Evolutionary conservation across 208 protist genomes (phyloP).

Genomic region (Zelonia costaricensis): DNA sequence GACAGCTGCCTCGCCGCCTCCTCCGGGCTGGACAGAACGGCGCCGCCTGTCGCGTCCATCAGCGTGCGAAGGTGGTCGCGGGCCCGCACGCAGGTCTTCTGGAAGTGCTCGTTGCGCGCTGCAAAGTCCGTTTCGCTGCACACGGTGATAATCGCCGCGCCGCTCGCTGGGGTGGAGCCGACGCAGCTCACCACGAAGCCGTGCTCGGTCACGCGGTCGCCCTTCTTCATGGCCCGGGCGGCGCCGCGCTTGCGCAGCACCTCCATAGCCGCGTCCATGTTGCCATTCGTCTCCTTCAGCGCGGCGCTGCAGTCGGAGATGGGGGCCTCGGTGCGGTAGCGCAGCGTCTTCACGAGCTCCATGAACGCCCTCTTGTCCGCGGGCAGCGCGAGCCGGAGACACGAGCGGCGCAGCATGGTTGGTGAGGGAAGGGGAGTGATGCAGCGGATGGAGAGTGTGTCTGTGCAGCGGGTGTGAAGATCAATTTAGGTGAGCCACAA

Average conservation of each 20-base stretch:
- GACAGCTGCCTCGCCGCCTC: conserved; percentile 44
- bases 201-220: conserved; percentile 73
- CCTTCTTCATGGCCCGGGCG: conserved; percentile 85
- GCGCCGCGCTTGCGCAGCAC: conserved; percentile 80
- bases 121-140: conserved; percentile 93
- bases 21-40: conserved; percentile 49
- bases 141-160: conserved; percentile 75
- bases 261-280: conserved; percentile 77
- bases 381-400: conserved; percentile 26
- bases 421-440: not conserved
- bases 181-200: conserved; percentile 82
- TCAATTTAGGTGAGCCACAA: not conserved
- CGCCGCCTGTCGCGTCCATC: conserved; percentile 54
- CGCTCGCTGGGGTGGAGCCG: conserved; percentile 37
- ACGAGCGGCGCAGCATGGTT: conserved; percentile 47
- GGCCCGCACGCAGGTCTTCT: conserved; percentile 44
- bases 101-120: conserved; percentile 80
- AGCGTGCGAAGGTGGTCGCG: conserved; percentile 30
- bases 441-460: no score
- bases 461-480: conserved; percentile 8
- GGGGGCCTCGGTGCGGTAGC: conserved; percentile 87
- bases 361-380: conserved; percentile 77
- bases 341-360: conserved; percentile 87
- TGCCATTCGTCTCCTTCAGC: conserved; percentile 70
- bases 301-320: conserved; percentile 88